Percentiles rank a stretch among this genome's conserved stretches.
phyloP scores from a whole-genome alignment of 805 yeast genomes.

The Teunomyces aglyptinius region DNA sequence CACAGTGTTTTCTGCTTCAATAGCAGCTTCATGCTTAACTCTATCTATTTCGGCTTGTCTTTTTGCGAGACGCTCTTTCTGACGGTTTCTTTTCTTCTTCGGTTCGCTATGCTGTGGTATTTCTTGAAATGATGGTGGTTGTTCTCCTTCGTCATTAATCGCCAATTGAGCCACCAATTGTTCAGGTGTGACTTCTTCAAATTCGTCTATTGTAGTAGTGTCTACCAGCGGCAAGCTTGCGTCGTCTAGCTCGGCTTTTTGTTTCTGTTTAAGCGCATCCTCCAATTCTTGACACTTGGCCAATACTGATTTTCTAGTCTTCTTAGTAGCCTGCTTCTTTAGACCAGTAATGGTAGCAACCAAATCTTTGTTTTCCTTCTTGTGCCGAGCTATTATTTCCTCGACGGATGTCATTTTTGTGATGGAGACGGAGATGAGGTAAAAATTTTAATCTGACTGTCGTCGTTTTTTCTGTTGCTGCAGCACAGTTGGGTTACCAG shows the following conservation, averaged over 20 bases:
- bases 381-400: conserved; percentile 57
- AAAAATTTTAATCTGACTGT: not conserved
- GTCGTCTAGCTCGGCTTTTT: conserved; percentile 47
- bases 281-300: conserved; percentile 62
- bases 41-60: conserved; percentile 67
- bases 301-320: conserved; percentile 66
- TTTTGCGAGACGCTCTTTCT: conserved; percentile 76
- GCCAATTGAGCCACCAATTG: conserved; percentile 59
- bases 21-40: conserved; percentile 62
- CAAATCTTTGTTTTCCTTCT: conserved; percentile 66
- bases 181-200: conserved; percentile 64
- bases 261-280: conserved; percentile 50
- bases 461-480: not conserved
- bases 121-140: not conserved
- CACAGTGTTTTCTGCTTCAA: conserved; percentile 65
- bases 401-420: conserved; percentile 27
- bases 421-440: conserved; percentile 1
- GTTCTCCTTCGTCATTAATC: conserved; percentile 16
- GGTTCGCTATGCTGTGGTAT: not conserved
- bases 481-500: conserved; percentile 1
- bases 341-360: conserved; percentile 66
- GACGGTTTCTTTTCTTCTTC: conserved; percentile 62
- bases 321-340: conserved; percentile 81
- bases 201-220: conserved; percentile 16
- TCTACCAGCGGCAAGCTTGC: not conserved